phyloP scores from a whole-genome alignment of 1,139 yeast species.

The Yamadazyma oceani region DNA sequence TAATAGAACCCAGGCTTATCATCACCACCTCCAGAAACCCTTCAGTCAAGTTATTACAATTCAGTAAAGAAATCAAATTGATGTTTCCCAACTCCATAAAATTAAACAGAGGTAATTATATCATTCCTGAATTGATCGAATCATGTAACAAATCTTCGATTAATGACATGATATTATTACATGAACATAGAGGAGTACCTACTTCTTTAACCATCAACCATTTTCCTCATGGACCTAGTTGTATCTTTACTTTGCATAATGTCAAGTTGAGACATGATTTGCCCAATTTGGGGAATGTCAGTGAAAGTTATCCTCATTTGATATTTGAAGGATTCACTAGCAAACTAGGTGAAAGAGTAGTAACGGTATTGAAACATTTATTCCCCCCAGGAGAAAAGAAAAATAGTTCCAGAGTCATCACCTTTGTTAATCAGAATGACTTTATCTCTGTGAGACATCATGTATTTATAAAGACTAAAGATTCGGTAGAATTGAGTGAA shows the following conservation, averaged over 20 bases:
- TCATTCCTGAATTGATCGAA: constrained; percentile 79
- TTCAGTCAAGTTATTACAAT: constrained; percentile 78
- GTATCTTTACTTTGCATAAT: constrained; percentile 89
- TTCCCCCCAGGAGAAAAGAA: constrained; percentile 97
- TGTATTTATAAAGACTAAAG: constrained; percentile 85
- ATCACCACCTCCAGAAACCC: constrained; percentile 96
- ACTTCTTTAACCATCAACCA: constrained; percentile 90
- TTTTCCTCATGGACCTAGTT: constrained; percentile 98
- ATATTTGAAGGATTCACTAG: constrained; percentile 91
- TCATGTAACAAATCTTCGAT: constrained; percentile 73
- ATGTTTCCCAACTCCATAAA: constrained; percentile 88
- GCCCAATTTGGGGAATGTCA: constrained; percentile 78
- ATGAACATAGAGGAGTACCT: constrained; percentile 98
- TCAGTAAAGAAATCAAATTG: constrained; percentile 86
- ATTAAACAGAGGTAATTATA: constrained; percentile 89
- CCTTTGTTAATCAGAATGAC: constrained; percentile 88
- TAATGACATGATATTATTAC: constrained; percentile 81
- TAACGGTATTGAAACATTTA: constrained; percentile 75
- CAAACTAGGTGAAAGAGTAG: constrained; percentile 81
- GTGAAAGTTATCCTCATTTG: constrained; percentile 91
- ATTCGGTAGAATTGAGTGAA: constrained; percentile 89
- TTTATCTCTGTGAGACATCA: constrained; percentile 94
- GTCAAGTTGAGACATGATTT: constrained; percentile 94
- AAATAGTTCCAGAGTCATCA: constrained; percentile 83
- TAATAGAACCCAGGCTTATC: constrained; percentile 87